These are phyloP conservation scores for Fagus sylvatica DNA, from an alignment of 306 rosid species.

Conservation along the genomic window DNA sequence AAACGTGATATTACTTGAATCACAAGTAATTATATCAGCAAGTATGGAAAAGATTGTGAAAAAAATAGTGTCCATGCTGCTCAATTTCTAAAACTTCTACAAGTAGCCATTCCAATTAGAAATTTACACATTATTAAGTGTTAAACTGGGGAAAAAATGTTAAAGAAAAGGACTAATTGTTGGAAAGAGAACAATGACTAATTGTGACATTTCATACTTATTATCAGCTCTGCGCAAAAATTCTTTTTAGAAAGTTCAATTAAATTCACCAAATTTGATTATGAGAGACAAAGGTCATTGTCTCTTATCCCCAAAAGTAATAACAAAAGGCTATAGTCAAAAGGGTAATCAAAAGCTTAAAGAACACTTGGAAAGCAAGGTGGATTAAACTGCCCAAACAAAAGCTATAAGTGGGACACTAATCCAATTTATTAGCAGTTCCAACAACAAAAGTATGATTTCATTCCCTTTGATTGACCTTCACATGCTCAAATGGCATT, in stretches of 20 bases:
- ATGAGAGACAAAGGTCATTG: slow-evolving; percentile 38
- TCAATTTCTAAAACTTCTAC: too few relatives aligned
- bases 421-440: slow-evolving; percentile 39
- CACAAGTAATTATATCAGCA: too few relatives aligned
- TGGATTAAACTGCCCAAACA: slow-evolving; percentile 63
- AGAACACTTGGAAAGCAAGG: slow-evolving; percentile 45
- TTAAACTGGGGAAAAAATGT: too few relatives aligned
- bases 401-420: slow-evolving; percentile 46
- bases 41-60: too few relatives aligned
- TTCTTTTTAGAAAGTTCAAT: slow-evolving; percentile 33
- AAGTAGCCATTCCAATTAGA: too few relatives aligned
- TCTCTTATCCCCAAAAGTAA: slow-evolving; percentile 52
- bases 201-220: too few relatives aligned
- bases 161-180: too few relatives aligned
- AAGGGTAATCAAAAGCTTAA: slow-evolving; percentile 54
- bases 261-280: slow-evolving; percentile 30
- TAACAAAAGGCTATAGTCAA: slow-evolving; percentile 55
- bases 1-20: too few relatives aligned
- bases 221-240: neutral
- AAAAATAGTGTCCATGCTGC: too few relatives aligned
- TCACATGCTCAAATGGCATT: slow-evolving; percentile 60
- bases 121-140: too few relatives aligned
- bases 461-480: slow-evolving; percentile 39
- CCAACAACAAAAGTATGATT: slow-evolving; percentile 22
- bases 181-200: neutral